phyloP scores from a whole-genome alignment of 805 yeast genomes.

The Metschnikowia cubensis region DNA sequence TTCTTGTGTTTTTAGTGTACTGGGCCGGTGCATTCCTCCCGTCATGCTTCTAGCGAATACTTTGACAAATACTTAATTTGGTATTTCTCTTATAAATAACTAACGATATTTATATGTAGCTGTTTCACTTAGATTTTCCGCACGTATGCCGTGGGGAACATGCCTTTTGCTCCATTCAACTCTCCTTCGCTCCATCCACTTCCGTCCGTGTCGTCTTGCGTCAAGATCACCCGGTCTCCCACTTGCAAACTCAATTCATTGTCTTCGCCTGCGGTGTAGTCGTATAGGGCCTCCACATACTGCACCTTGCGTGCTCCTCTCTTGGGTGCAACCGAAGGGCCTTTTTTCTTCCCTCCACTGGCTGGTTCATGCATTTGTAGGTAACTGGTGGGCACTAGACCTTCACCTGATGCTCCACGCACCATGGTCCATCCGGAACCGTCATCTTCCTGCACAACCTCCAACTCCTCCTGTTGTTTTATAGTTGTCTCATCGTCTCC shows the following conservation, averaged over 20 bases:
- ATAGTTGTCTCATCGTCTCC: constrained; percentile 76
- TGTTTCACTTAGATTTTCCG: constrained; percentile 25
- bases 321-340: constrained; percentile 79
- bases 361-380: constrained; percentile 35
- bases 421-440: constrained; percentile 93
- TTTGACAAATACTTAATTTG: constrained; percentile 21
- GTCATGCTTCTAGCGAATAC: constrained; percentile 19
- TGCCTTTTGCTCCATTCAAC: constrained; percentile 57
- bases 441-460: constrained; percentile 64
- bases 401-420: constrained; percentile 42
- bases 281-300: constrained; percentile 68
- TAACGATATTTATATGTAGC: constrained; percentile 13
- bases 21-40: constrained; percentile 15
- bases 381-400: constrained; percentile 85
- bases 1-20: constrained; percentile 20
- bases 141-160: constrained; percentile 79
- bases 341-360: constrained; percentile 41
- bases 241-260: constrained; percentile 70
- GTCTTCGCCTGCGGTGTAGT: constrained; percentile 70
- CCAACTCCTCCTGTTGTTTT: constrained; percentile 55
- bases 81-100: constrained; percentile 23
- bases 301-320: constrained; percentile 63
- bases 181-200: constrained; percentile 98
- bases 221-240: constrained; percentile 70
- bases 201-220: constrained; percentile 54